phyloP scores from a whole-genome alignment of 2,329 filamentous ascomycete genomes.

The Trichoderma oligosporum region DNA sequence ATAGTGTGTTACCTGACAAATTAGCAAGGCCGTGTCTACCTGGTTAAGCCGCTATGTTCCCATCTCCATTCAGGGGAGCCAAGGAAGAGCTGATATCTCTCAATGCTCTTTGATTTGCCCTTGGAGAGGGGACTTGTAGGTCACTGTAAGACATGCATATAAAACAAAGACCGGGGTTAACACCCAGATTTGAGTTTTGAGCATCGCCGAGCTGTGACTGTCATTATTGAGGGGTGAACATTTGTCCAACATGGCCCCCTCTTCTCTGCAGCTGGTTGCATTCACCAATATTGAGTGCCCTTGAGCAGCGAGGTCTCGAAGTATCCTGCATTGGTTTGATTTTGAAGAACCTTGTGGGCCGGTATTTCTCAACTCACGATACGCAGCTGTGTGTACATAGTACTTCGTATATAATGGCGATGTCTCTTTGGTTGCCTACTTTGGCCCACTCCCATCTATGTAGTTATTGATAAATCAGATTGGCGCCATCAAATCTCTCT shows the following conservation, averaged over 20 bases:
- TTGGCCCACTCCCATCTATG: slow-evolving; percentile 4
- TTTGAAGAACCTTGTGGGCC: not conserved
- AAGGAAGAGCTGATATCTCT: not conserved
- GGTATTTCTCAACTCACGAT: not conserved
- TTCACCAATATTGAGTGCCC: not conserved
- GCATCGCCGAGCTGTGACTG: not conserved
- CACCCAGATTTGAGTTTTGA: not conserved
- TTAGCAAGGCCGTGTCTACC: slow-evolving; percentile 1
- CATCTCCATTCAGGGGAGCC: not conserved
- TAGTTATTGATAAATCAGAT: not conserved
- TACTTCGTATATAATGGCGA: not conserved
- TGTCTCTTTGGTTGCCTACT: not conserved
- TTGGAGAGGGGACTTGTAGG: slow-evolving; percentile 2
- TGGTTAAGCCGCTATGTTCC: slow-evolving; percentile 4
- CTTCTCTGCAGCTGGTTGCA: not conserved
- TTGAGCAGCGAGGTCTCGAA: not conserved
- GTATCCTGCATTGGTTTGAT: not conserved
- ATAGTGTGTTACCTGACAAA: not conserved
- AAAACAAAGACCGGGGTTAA: not conserved
- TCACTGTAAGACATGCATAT: slow-evolving; percentile 5
- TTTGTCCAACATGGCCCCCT: not conserved
- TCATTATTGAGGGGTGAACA: not conserved
- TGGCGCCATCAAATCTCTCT: not conserved
- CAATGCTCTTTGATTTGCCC: not conserved
- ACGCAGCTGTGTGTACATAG: not conserved